phyloP scores from a whole-genome alignment of 75 land plant genomes.

The Selaginella tamariscina region DNA sequence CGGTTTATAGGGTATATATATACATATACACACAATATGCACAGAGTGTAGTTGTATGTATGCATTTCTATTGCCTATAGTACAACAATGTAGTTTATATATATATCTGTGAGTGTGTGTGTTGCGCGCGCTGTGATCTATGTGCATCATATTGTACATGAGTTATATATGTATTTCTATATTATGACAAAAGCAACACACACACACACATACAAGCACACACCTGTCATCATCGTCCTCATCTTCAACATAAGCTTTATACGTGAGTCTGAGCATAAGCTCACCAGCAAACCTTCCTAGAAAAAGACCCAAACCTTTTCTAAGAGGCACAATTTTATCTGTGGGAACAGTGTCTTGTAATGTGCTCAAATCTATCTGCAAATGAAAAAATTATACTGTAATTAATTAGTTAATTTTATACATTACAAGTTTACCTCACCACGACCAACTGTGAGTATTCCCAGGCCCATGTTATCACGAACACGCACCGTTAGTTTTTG shows the following conservation, averaged over 20 bases:
- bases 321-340: constrained; percentile 53
- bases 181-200: too few relatives aligned
- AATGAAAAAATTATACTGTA: background rate
- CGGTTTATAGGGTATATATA: too few relatives aligned
- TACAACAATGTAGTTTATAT: too few relatives aligned
- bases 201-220: too few relatives aligned
- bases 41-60: too few relatives aligned
- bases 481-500: constrained; percentile 61
- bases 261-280: constrained; percentile 71
- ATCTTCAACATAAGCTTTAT: constrained; percentile 97
- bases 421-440: constrained; percentile 47
- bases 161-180: too few relatives aligned
- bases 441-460: constrained; percentile 43
- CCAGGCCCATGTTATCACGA: constrained; percentile 61
- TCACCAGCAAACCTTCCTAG: constrained; percentile 53
- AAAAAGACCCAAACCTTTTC: constrained; percentile 65
- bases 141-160: too few relatives aligned
- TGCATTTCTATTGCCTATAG: too few relatives aligned
- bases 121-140: too few relatives aligned
- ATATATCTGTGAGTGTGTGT: too few relatives aligned
- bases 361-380: constrained; percentile 59
- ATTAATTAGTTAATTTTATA: background rate
- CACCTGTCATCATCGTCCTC: constrained; percentile 71
- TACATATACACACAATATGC: too few relatives aligned
- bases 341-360: constrained; percentile 93